Percentiles rank a stretch among this genome's conserved stretches.
These are phyloP conservation scores for Chalaropsis ovoidea DNA, from an alignment of 2,329 filamentous ascomycete species.

Conservation along the genomic window DNA sequence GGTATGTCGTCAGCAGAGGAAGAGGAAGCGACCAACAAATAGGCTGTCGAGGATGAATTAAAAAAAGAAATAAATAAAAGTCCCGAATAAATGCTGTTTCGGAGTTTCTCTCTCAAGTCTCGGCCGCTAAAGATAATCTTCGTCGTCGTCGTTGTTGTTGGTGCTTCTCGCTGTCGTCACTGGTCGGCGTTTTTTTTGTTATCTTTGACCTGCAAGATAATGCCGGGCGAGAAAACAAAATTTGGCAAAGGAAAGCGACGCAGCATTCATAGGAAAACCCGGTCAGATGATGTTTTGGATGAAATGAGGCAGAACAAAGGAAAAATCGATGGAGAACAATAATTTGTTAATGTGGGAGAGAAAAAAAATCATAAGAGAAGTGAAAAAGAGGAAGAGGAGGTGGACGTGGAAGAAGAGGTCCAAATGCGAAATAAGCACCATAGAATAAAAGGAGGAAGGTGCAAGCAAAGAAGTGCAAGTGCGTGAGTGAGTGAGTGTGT, in stretches of 20 bases:
- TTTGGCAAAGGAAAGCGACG: neutral
- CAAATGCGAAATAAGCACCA: neutral
- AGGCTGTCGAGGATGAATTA: neutral
- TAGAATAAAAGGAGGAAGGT: neutral
- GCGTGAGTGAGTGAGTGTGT: neutral
- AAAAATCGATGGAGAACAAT: neutral
- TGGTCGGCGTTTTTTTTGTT: neutral
- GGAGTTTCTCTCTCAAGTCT: neutral
- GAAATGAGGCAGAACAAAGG: neutral
- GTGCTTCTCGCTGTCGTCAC: neutral
- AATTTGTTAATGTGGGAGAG: neutral
- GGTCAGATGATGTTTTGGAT: neutral
- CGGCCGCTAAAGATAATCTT: neutral
- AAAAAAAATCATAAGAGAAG: neutral
- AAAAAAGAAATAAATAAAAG: neutral
- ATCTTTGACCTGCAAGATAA: conserved; percentile 4
- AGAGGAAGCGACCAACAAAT: neutral
- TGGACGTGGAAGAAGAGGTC: conserved; percentile 2
- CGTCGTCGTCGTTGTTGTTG: neutral
- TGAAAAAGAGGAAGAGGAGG: neutral
- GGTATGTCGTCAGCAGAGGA: neutral
- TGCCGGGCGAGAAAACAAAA: conserved; percentile 1
- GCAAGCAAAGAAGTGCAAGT: neutral
- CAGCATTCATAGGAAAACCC: neutral
- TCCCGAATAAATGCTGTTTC: neutral